Evolutionary conservation across 192 early-diverging fungal genomes (phyloP).

Genomic region (Phlyctochytrium arcticum): DNA sequence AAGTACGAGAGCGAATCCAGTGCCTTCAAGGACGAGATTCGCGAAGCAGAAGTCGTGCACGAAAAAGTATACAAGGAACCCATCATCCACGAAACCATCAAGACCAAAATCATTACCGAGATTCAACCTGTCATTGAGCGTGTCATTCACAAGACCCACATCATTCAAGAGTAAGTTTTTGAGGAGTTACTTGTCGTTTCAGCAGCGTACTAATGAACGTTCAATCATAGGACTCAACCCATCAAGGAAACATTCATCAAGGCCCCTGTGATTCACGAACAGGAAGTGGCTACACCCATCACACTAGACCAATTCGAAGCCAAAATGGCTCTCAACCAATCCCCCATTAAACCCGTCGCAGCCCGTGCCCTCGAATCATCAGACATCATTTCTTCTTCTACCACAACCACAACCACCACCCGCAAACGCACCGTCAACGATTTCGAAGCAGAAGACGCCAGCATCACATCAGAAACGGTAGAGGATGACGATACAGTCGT

Average conservation of each 20-base stretch:
- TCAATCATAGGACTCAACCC: constrained; percentile 21
- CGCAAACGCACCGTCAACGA: too few relatives aligned
- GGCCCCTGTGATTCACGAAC: constrained; percentile 24
- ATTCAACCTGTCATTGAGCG: constrained; percentile 31
- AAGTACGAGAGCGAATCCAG: constrained; percentile 17
- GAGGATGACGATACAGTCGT: background rate
- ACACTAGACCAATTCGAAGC: constrained; percentile 20
- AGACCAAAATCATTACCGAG: constrained; percentile 24
- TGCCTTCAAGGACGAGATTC: constrained; percentile 19
- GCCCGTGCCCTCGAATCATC: background rate
- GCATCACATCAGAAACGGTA: background rate
- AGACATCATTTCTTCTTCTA: background rate
- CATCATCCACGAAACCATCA: constrained; percentile 25
- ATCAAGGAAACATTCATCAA: constrained; percentile 29
- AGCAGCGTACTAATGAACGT: background rate
- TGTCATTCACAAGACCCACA: constrained; percentile 22
- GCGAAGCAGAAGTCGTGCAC: constrained; percentile 12
- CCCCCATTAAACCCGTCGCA: too few relatives aligned
- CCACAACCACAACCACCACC: too few relatives aligned
- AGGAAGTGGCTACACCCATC: constrained; percentile 21
- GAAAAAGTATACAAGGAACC: constrained; percentile 28
- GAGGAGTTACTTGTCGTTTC: background rate
- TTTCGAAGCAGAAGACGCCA: constrained; percentile 6
- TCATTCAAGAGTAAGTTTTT: constrained; percentile 24
- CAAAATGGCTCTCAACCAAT: background rate